Evolutionary conservation across 257 asterid species (phyloP).

Genomic region (Penstemon eatonii): DNA sequence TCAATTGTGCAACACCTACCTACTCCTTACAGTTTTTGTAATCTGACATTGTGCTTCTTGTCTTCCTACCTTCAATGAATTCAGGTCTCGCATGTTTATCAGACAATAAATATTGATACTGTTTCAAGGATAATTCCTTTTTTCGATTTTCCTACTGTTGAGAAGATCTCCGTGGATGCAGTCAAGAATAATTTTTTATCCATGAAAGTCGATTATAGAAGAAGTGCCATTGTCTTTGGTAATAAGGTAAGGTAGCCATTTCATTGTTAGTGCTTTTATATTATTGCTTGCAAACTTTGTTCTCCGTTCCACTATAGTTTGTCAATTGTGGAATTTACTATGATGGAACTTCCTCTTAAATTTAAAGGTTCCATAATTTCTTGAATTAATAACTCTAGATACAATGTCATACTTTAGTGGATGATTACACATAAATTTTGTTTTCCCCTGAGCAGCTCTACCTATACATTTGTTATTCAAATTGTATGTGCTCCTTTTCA

Average conservation of each 20-base stretch:
- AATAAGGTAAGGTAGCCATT: conserved; percentile 51
- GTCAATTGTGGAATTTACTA: conserved; percentile 3
- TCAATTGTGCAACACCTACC: neutral
- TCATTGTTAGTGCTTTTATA: neutral
- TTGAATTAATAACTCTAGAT: neutral
- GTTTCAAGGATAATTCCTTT: conserved; percentile 68
- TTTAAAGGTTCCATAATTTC: neutral
- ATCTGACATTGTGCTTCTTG: conserved; percentile 3
- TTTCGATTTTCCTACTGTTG: conserved; percentile 72
- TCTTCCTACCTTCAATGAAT: conserved; percentile 21
- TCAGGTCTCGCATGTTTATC: conserved; percentile 90
- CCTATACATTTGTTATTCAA: too few relatives aligned
- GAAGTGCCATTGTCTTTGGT: conserved; percentile 78
- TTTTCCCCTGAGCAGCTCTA: neutral
- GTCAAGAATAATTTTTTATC: conserved; percentile 69
- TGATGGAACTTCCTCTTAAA: neutral
- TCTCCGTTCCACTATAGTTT: neutral
- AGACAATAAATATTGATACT: conserved; percentile 66
- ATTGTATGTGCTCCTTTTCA: neutral
- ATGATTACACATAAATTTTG: neutral
- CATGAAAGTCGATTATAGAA: conserved; percentile 77
- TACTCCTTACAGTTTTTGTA: neutral
- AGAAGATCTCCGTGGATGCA: conserved; percentile 90
- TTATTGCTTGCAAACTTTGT: neutral
- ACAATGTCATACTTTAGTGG: neutral